A percentile compares a stretch with the other conserved stretches of the same genome.
Conservation (phyloP, 1,284 basidiomycete genomes). For the Macrocystidia cucumis region DNA sequence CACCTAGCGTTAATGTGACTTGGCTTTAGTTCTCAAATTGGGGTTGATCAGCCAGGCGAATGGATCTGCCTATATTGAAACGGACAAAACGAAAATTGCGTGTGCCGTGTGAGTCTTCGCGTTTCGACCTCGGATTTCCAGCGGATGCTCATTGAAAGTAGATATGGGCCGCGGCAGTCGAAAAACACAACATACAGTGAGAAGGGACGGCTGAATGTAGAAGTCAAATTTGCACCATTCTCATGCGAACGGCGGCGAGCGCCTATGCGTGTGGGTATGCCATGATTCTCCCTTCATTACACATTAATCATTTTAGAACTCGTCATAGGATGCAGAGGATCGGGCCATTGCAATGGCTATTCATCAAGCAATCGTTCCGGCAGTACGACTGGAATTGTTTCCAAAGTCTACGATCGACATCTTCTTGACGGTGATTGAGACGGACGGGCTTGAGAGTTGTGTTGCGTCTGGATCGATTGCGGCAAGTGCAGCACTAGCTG, state of each 20-base stretch:
- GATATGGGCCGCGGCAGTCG: conserved; percentile 90
- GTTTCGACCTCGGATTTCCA: conserved; percentile 6
- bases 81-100: conserved; percentile 83
- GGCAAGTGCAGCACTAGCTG: conserved; percentile 84
- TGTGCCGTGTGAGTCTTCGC: conserved; percentile 72
- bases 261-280: conserved; percentile 72
- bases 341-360: conserved; percentile 77
- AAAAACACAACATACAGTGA: conserved; percentile 77
- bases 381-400: conserved; percentile 82
- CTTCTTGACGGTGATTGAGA: conserved; percentile 87
- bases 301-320: conserved; percentile 11
- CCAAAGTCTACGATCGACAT: conserved; percentile 95
- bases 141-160: conserved; percentile 21
- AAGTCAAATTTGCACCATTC: conserved; percentile 96
- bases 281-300: conserved; percentile 5
- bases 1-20: conserved; percentile 9
- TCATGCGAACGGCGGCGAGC: conserved; percentile 70
- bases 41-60: conserved; percentile 90
- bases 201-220: conserved; percentile 85
- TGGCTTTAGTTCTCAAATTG: conserved; percentile 77
- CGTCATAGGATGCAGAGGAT: conserved; percentile 85
- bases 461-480: conserved; percentile 82
- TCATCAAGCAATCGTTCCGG: conserved; percentile 80
- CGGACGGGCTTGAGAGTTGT: conserved; percentile 81
- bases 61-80: conserved; percentile 94